Base-by-base conservation (phyloP, 2,329 filamentous ascomycete species). In the Nothophaeocryptopus gaeumannii region DNA sequence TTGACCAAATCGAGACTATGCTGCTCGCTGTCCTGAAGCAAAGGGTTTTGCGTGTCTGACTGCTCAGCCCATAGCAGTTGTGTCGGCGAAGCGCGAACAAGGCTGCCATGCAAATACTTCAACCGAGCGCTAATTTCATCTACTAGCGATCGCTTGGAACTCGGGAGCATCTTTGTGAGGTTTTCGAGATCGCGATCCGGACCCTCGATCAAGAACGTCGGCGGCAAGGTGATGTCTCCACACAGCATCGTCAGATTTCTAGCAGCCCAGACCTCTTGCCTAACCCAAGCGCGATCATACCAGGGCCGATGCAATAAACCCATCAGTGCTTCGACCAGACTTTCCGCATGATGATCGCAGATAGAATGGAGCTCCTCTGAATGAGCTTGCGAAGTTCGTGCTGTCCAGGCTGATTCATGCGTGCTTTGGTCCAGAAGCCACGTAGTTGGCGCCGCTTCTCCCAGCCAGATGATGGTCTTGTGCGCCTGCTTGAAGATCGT, bases 181-280 rank as follows among this genome's bases (percentile, higher is more conserved):
- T 12, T 15, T 26, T 13, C 39, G 10, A 41, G 12, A 5, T 41
- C 32, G 4, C 26, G 32, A 14, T 11, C 29, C 7, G 39, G 5
- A 14, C n/a, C 29, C 5, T 26, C 32, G 5, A 14, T 14, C 20
- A 41, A 30, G 29, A 41, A 29, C 26, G 30, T 30, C 26, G 30
- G 30, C 13, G 39, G 39, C 1, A 41, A 30, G 1, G 5, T 20
- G 3, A 41, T 31, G 5, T 41, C 10, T n/a, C 39, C 39, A 13
- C 39, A 41, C 2, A 41, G 12, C 39, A 41, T 41, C 2, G 39
- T 41, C 13, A 20, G 39, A 14, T 41, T 14, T n/a, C 39, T 26
- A 11, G 39, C 39, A 31, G 39, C 39, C 39, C 39, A 41, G 30
- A 41, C 32, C 5, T 41, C 39, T 30, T 41, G 39, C 7, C 32